These are phyloP conservation scores for Zhuliangozyma blackwelliae DNA, from an alignment of 1,139 yeast species.

Conservation along the genomic window DNA sequence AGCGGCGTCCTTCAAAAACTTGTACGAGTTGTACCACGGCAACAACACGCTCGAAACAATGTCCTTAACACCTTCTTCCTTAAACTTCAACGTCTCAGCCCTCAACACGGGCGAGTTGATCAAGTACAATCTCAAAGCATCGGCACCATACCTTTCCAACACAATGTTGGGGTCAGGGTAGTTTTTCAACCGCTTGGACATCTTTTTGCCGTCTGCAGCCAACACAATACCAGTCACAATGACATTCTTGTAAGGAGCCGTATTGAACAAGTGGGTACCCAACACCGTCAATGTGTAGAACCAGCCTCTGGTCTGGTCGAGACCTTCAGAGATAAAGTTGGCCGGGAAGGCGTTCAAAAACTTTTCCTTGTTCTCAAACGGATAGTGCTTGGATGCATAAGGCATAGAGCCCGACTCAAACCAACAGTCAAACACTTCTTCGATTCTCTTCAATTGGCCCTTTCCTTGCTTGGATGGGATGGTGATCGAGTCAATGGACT, in stretches of 20 bases:
- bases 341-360: conserved; percentile 90
- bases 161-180: conserved; percentile 91
- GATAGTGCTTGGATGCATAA: conserved; percentile 93
- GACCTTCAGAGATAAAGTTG: conserved; percentile 95
- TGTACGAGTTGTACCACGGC: conserved; percentile 98
- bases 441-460: conserved; percentile 82
- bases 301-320: conserved; percentile 99
- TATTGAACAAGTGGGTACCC: conserved; percentile 90
- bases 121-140: conserved; percentile 90
- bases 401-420: conserved; percentile 99
- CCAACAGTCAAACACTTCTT: conserved; percentile 99
- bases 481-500: conserved; percentile 81
- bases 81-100: conserved; percentile 94
- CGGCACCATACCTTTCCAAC: conserved; percentile 91
- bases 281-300: conserved; percentile 93
- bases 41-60: conserved; percentile 91
- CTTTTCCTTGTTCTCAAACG: conserved; percentile 76
- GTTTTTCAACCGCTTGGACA: conserved; percentile 97
- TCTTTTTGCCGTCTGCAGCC: conserved; percentile 98
- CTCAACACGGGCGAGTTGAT: conserved; percentile 96
- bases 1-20: conserved; percentile 93
- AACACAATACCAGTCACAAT: conserved; percentile 95
- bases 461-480: conserved; percentile 93
- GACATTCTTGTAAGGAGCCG: conserved; percentile 92
- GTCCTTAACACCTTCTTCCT: conserved; percentile 98